Base-by-base conservation (phyloP, 2,329 filamentous ascomycete genomes). In the Arthrocladium fulminans region DNA sequence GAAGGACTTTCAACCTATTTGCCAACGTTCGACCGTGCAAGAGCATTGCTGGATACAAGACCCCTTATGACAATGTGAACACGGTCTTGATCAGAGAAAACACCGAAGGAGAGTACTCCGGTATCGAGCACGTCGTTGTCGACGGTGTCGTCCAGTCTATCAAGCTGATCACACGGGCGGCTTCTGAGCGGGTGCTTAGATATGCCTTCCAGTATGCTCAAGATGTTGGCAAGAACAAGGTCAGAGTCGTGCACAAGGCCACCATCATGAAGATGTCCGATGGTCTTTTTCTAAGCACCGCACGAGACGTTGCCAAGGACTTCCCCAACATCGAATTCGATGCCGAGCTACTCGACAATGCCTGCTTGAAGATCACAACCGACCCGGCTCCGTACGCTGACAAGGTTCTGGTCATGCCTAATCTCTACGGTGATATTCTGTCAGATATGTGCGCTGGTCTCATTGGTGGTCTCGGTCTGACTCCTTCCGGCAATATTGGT, bases 381-480 rank as follows among this genome's bases (percentile, higher is more conserved):
- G 90, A 98, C 74, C 92, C 92, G 46, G 74, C 83, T 47, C 90
- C 90, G 50, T 98, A 98, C 81, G 95, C 94, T 76, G 58, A 60
- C 53, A 60, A 60, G 45, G 90, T 98, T 51, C 81, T 98, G 49
- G 92, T 98, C 71, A 84, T 83, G 80, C 92, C 92, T 70, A 98
- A 98, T 79, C 77, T 98, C 63, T 98, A 98, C 78, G 92, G 92
- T 72, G 92, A 97, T 74, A 98, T 98, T 77, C 81, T 98, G 58
- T 97, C 92, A 65, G 92, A 98, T 71, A 96, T 98, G 89, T 97
- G 92, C 77, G 92, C 92, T 63, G 92, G 92, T 74, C 79, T 98
- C 61, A 98, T 98, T 64, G 92, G 92, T 68, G 92, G 92, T 72
- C 86, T 98, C 58, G 92, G 92, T 70, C 82, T 98, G 47, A 98